Base-by-base conservation (phyloP, 148 eudicot species). In the Silene latifolia region DNA sequence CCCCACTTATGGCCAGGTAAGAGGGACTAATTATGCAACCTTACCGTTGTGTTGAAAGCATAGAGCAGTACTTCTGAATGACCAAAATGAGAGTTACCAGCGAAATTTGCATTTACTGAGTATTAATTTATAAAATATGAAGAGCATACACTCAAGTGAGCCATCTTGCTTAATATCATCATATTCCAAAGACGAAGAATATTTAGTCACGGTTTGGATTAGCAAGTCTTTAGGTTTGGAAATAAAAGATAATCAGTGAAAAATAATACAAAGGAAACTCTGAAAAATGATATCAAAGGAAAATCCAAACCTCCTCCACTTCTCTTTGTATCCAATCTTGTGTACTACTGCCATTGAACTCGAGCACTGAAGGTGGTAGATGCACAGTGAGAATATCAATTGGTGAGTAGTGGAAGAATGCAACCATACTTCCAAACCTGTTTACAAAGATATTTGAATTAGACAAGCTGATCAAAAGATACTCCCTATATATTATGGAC, bases 401-500 rank as follows among this genome's bases (percentile, higher is more conserved):
- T 70, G 94, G 94, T 32, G 98, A 95, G 80, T 95, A 95, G 64
- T 89, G 96, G 72, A 95, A 92, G 81, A 89, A 95, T 24, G 90
- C 99, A 68, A 95, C 91, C 92, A 87, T 90, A 82, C 79, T 86
- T 58, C 99, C 99, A 70, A 86, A 89, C 80, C 99, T 95, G 89
- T 73, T 44, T 67, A 48, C 61, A 61, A 44, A 68, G 64, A 81
- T 67, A n/a, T 29, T 15, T 47, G 67, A 54, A 57, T 23, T 14
- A 21, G 15, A 47, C 64, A 8, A 32, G 14, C 2, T 21, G 29
- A 27, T 64, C 1, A 17, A 61, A 3, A 18, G 48, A 62, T 51
- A 51, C 56, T 51, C 56, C 17, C 56, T 15, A 53, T 56, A 19
- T 15, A 47, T 25, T 65, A 39, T 7, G 8, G 39, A 71, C 23